Conservation (phyloP, 306 rosid genomes). For the Potentilla sterilis region DNA sequence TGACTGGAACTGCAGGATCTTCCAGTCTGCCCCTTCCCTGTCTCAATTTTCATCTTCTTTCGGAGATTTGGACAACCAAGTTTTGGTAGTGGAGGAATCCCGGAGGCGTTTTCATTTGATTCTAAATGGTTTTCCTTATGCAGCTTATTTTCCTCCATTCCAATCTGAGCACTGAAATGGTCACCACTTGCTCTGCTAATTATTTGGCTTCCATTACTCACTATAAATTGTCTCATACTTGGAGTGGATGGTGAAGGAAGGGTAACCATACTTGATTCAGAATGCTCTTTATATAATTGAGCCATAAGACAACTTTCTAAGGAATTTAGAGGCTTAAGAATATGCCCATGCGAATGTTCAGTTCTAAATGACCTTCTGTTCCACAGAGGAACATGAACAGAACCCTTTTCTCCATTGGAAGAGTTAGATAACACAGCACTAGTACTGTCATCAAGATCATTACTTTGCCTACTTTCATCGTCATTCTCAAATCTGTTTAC, state of each 20-base stretch:
- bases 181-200: slow-evolving; percentile 40
- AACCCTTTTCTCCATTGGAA: slow-evolving; percentile 36
- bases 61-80: slow-evolving; percentile 29
- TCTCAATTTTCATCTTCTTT: slow-evolving; percentile 33
- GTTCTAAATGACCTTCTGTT: slow-evolving; percentile 49
- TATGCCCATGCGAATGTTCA: slow-evolving; percentile 30
- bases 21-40: slow-evolving; percentile 31
- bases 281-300: slow-evolving; percentile 60
- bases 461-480: slow-evolving; percentile 28
- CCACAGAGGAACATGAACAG: slow-evolving; percentile 31
- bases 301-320: slow-evolving; percentile 80
- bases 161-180: slow-evolving; percentile 30
- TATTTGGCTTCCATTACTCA: slow-evolving; percentile 62
- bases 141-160: slow-evolving; percentile 36
- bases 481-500: slow-evolving; percentile 31
- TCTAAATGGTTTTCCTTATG: slow-evolving; percentile 29
- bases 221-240: slow-evolving; percentile 45
- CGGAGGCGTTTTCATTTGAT: slow-evolving; percentile 34
- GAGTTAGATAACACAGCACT: slow-evolving; percentile 22
- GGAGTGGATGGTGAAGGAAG: slow-evolving; percentile 38
- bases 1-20: slow-evolving; percentile 36
- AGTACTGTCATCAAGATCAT: slow-evolving; percentile 30
- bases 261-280: slow-evolving; percentile 46
- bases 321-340: slow-evolving; percentile 51
- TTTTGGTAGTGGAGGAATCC: slow-evolving; percentile 45